Base-by-base conservation (phyloP, 2,329 filamentous ascomycete genomes). In the Phyllosticta paracitricarpa region DNA sequence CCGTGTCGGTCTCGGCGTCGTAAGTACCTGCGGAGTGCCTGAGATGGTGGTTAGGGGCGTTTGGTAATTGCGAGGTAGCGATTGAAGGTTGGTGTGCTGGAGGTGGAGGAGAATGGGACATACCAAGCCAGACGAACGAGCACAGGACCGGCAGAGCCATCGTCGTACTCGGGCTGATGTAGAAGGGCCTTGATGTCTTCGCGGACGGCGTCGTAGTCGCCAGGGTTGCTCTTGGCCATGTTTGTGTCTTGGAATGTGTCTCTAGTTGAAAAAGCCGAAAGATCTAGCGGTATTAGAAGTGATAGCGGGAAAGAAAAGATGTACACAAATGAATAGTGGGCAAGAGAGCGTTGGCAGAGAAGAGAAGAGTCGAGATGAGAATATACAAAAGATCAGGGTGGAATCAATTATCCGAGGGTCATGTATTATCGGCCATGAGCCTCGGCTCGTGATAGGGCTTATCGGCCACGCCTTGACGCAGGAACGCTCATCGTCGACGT, bases 21-120 rank as follows among this genome's bases (percentile, higher is more conserved):
- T 86, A 87, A 4, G 84, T 87, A 28, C 84, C 84, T 1, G 84
- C 74, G n/a, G 81, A 81, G 73, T 87, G 84, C 82, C 82, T 82
- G 61, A 24, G 33, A 48, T 22, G 30, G 40, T 54, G n/a, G 61
- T 56, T 12, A 57, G 51, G 54, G 17, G 22, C 30, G 54, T 4
- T 48, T 48, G 40, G 40, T 19, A 19, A 25, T 56, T 30, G 6
- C 52, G 61, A 51, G 54, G 54, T 25, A 22, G 35, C 62, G 59
- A 60, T 54, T 55, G 28, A 57, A 51, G 26, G 53, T 51, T 56
- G 17, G 51, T 57, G 51, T 3, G 51, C 14, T 26, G 53, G 7
- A 17, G 53, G 30, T n/a, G 24, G 59, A 19, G 2, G 24, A 28
- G 53, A 3, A 12, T 22, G 19, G 5, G 9, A 71, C 76, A 65